Evolutionary conservation across 257 asterid species (phyloP).

Genomic region (Lithospermum erythrorhizon): DNA sequence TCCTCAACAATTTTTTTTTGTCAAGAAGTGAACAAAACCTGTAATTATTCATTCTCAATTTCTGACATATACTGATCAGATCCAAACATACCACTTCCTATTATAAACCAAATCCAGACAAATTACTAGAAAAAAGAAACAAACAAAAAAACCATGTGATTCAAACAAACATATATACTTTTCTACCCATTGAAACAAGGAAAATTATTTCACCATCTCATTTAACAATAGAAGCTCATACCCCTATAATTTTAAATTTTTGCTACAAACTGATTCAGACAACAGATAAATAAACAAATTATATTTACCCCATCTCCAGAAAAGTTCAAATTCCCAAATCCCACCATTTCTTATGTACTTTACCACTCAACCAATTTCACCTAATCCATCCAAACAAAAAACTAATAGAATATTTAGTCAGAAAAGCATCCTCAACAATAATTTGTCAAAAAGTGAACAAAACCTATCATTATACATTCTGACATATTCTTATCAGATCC

Average conservation of each 20-base stretch:
- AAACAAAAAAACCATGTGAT: too few relatives aligned
- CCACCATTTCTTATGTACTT: conserved; percentile 1
- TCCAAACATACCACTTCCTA: too few relatives aligned
- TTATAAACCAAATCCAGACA: too few relatives aligned
- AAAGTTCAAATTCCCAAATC: conserved; percentile 16
- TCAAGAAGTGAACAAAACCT: too few relatives aligned
- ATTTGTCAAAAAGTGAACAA: background rate
- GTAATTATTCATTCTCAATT: too few relatives aligned
- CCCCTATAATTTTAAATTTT: background rate
- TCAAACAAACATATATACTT: too few relatives aligned
- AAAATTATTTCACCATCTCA: too few relatives aligned
- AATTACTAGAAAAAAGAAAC: too few relatives aligned
- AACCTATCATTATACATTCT: background rate
- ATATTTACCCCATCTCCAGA: background rate
- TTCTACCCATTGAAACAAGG: too few relatives aligned
- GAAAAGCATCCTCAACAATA: background rate
- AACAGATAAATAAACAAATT: conserved; percentile 12
- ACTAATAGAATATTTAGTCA: background rate
- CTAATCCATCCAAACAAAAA: background rate
- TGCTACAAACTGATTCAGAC: background rate
- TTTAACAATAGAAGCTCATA: background rate
- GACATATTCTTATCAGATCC: conserved; percentile 2
- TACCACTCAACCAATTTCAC: background rate
- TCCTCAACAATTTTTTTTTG: too few relatives aligned
- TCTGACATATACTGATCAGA: too few relatives aligned